A percentile compares a stretch with the other conserved stretches of the same genome.
Evolutionary conservation across 352 stramenopile genomes (phyloP).

Genomic region (Pythium chondricola): DNA sequence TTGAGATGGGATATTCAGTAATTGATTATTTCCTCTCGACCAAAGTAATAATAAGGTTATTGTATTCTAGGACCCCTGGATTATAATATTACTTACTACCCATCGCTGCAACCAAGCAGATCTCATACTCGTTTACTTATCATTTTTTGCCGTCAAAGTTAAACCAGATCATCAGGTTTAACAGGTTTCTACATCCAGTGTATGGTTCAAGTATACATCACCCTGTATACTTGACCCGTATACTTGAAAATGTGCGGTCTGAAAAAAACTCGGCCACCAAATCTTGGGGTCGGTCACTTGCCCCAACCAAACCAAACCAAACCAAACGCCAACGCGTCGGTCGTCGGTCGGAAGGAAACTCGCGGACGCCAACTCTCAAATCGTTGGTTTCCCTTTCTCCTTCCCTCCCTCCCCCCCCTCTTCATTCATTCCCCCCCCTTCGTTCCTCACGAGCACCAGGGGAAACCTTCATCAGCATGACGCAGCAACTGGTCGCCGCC

Average conservation of each 20-base stretch:
- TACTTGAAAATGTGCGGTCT: slow-evolving; percentile 12
- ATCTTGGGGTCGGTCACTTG: slow-evolving; percentile 1
- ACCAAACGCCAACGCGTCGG: background rate
- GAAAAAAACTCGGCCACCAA: background rate
- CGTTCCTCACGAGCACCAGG: background rate
- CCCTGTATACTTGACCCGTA: background rate
- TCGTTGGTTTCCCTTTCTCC: background rate
- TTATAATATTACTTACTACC: no score
- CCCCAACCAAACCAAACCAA: background rate
- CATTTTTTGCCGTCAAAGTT: no score
- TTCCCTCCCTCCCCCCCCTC: background rate
- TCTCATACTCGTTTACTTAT: no score
- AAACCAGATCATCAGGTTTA: no score
- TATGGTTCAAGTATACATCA: background rate
- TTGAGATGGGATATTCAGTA: no score
- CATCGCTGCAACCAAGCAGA: no score
- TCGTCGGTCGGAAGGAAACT: background rate
- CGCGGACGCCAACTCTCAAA: background rate
- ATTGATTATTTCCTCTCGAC: no score
- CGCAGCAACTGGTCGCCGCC: slow-evolving; percentile 49
- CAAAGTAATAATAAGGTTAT: no score
- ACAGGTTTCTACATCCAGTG: no score
- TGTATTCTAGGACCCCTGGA: no score
- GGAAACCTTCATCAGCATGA: slow-evolving; percentile 23
- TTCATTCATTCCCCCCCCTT: background rate